These are phyloP conservation scores for Arxiozyma telluris DNA, from an alignment of 1,139 yeast genomes.

Conservation along the genomic window DNA sequence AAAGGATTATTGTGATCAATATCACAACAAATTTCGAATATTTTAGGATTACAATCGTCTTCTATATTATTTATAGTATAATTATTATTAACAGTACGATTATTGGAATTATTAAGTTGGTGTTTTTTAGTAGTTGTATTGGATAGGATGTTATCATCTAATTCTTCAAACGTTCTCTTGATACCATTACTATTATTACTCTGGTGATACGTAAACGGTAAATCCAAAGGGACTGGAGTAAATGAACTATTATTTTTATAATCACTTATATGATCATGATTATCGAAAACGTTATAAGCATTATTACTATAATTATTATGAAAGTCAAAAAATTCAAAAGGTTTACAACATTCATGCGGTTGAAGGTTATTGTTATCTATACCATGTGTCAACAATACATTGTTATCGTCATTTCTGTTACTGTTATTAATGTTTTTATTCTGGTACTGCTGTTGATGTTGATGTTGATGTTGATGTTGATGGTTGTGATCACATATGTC, in stretches of 20 bases:
- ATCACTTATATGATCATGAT: background rate
- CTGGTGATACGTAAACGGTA: background rate
- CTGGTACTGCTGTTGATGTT: background rate
- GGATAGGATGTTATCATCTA: background rate
- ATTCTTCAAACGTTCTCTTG: constrained; percentile 1
- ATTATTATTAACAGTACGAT: background rate
- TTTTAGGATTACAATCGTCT: constrained; percentile 30
- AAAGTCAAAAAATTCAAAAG: constrained; percentile 35
- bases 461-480: background rate
- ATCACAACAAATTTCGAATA: constrained; percentile 35
- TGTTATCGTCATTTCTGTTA: constrained; percentile 3
- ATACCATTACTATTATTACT: background rate
- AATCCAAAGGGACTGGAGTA: background rate
- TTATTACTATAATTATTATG: constrained; percentile 18
- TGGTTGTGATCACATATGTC: background rate
- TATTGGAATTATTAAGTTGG: background rate
- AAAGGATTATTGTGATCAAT: constrained; percentile 18
- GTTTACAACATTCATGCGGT: constrained; percentile 29
- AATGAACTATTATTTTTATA: background rate
- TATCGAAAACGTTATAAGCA: background rate
- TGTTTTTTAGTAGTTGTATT: background rate
- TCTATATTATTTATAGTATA: constrained; percentile 1
- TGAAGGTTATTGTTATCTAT: background rate
- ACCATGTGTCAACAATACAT: background rate
- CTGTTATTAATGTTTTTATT: background rate